These are phyloP conservation scores for Candida peoriensis DNA, from an alignment of 805 yeast genomes.

Conservation along the genomic window DNA sequence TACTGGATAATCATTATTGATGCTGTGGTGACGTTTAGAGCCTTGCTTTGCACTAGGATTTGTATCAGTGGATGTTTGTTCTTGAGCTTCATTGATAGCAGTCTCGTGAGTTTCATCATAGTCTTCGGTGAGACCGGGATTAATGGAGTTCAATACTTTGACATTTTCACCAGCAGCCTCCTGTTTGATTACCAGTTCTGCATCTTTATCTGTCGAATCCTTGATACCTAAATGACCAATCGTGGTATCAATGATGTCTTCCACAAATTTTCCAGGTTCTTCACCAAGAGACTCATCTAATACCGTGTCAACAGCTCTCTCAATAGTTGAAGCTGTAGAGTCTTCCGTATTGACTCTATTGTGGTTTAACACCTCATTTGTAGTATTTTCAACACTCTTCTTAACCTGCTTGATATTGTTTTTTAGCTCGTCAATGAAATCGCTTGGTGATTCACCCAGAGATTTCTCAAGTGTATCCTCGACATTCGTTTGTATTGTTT, in stretches of 20 bases:
- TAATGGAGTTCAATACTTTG: too few relatives aligned
- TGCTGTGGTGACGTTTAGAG: too few relatives aligned
- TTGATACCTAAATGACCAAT: too few relatives aligned
- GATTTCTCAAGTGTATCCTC: constrained; percentile 12
- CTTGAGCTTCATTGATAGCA: neutral
- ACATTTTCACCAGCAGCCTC: too few relatives aligned
- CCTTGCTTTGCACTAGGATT: neutral
- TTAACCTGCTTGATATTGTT: neutral
- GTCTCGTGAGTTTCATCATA: neutral
- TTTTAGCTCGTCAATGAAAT: constrained; percentile 1
- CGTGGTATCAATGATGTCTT: constrained; percentile 1
- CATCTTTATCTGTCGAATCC: neutral
- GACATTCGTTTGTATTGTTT: neutral
- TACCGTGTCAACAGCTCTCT: constrained; percentile 8
- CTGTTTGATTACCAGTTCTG: too few relatives aligned
- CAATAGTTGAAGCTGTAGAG: neutral
- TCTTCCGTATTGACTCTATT: too few relatives aligned
- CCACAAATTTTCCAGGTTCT: constrained; percentile 6
- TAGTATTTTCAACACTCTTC: neutral
- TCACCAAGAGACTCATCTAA: constrained; percentile 15
- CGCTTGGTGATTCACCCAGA: constrained; percentile 9
- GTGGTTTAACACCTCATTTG: neutral
- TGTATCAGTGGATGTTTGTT: neutral
- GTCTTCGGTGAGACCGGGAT: neutral
- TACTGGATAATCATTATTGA: too few relatives aligned